These are phyloP conservation scores for Tolypocladium paradoxum DNA, from an alignment of 2,329 filamentous ascomycete species.

Conservation along the genomic window DNA sequence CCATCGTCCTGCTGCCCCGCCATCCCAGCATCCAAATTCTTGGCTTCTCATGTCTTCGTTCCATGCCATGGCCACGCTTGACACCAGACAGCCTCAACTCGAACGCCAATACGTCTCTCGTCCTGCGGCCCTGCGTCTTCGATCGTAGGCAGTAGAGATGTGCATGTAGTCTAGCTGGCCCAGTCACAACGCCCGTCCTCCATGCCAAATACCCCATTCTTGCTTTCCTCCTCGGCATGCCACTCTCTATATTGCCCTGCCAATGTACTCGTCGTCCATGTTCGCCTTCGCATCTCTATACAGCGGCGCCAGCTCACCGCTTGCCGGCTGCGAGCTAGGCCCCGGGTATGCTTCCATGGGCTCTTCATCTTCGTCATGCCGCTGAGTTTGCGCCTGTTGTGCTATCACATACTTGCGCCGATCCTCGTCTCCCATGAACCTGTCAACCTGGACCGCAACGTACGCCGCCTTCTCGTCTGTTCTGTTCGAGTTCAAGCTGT, in stretches of 20 bases:
- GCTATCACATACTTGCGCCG: constrained; percentile 62
- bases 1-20: too few relatives aligned
- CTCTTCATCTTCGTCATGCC: not conserved
- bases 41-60: too few relatives aligned
- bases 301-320: not conserved
- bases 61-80: too few relatives aligned
- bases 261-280: not conserved
- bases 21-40: too few relatives aligned
- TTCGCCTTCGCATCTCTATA: not conserved
- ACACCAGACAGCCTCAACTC: too few relatives aligned
- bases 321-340: not conserved
- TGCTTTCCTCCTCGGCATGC: not conserved
- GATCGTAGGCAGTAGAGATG: too few relatives aligned
- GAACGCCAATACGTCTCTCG: too few relatives aligned
- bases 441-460: constrained; percentile 45
- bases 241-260: not conserved
- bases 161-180: too few relatives aligned
- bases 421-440: constrained; percentile 70
- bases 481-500: constrained; percentile 50
- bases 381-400: constrained; percentile 40
- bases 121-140: too few relatives aligned
- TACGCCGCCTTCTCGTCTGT: constrained; percentile 33
- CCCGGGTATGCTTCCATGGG: not conserved
- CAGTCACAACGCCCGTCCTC: not conserved
- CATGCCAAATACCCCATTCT: not conserved